These are phyloP conservation scores for Prosopis cineraria DNA, from an alignment of 306 rosid genomes.

Conservation along the genomic window DNA sequence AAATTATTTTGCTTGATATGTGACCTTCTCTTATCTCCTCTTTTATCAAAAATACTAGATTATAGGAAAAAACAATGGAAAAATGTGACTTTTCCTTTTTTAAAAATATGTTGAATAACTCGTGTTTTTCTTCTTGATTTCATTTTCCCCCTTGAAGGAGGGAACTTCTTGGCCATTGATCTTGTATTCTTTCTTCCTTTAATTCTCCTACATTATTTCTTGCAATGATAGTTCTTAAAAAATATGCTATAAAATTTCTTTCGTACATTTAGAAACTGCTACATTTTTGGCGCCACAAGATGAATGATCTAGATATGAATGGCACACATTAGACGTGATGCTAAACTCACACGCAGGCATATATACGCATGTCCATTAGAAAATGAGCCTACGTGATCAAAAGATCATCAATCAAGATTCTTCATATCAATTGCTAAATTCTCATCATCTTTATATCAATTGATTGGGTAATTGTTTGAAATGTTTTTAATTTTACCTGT, in stretches of 20 bases:
- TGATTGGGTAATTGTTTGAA: too few species aligned
- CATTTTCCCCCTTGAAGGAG: not conserved
- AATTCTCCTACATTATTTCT: slow-evolving; percentile 19
- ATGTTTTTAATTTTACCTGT: too few species aligned
- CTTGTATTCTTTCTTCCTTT: not conserved
- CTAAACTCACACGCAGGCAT: not conserved
- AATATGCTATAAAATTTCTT: not conserved
- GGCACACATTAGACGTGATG: slow-evolving; percentile 1
- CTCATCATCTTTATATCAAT: too few species aligned
- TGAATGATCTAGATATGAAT: not conserved
- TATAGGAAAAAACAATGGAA: not conserved
- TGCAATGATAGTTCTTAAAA: not conserved
- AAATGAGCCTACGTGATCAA: not conserved
- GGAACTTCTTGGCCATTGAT: not conserved
- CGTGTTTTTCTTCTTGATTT: not conserved
- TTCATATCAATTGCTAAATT: slow-evolving; percentile 7
- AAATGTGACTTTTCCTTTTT: not conserved
- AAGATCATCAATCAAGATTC: not conserved
- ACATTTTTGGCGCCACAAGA: not conserved
- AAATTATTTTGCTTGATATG: not conserved
- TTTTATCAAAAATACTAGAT: not conserved
- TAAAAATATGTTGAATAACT: not conserved
- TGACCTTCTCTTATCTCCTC: not conserved
- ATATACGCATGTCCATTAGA: not conserved
- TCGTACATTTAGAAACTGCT: slow-evolving; percentile 15